Base-by-base conservation (phyloP, 495 filamentous ascomycete species). In the Tuber calosporum region DNA sequence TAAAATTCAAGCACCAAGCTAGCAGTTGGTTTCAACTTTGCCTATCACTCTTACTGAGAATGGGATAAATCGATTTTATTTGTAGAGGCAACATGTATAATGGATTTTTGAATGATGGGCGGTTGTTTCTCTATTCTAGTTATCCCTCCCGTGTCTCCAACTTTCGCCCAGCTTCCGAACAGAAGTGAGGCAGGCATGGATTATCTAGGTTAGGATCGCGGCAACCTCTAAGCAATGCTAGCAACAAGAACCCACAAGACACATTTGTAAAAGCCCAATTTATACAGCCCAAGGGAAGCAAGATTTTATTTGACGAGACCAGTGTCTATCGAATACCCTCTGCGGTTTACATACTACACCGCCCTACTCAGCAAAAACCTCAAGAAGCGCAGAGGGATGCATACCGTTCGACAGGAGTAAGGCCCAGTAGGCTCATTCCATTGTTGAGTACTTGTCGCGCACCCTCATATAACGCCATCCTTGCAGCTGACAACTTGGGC, bases 401-500 rank as follows among this genome's bases (percentile, higher is more conserved):
- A 62, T 62, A 62, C 42, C 92, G 87, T 73, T 90, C 86, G 69
- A 95, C 90, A 39, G 93, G 93, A 75, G 84, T 91, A 74, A 96
- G 84, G 36, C 93, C 93, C 72, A 96, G 84, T 79, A 96, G 82
- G 68, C 86, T 86, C 93, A 97, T 96, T 66, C 93, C 93, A 81
- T 94, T 96, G 82, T 89, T 84, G 72, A 97, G 82, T 1, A 96
- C 92, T 69, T 89, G 89, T 74, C 91, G 86, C 2, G 92, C 91
- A 19, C 91, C 86, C 78, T 91, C 90, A 81, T 96, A 97, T 71
- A 97, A 84, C 4, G 92, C 92, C 87, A 94, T 89, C 69, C 92
- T 88, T 39, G 92, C 91, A 82, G 88, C 88, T 85, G 90, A 91
- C 45, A 92, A 78, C 79, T 90, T 90, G 22, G 86, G 86, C 81